These are phyloP conservation scores for Geum urbanum DNA, from an alignment of 306 rosid genomes.

Conservation along the genomic window DNA sequence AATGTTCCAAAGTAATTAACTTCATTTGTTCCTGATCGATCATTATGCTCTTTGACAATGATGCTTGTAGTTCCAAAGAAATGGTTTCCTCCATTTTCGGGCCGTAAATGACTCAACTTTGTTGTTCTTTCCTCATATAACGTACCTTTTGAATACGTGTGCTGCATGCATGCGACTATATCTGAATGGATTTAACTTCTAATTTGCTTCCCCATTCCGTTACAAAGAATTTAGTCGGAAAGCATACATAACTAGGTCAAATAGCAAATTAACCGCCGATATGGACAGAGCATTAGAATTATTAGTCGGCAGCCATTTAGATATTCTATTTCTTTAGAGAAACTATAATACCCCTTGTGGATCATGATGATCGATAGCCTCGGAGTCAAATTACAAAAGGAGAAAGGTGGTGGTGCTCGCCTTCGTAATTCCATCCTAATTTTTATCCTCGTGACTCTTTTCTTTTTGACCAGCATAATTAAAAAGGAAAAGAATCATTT, in stretches of 20 bases:
- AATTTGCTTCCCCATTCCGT: background rate
- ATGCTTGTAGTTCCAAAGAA: background rate
- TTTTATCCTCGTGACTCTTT: background rate
- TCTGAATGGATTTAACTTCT: background rate
- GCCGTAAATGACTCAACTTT: slow-evolving; percentile 3
- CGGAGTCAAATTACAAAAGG: background rate
- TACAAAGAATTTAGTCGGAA: background rate
- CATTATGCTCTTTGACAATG: too few species aligned
- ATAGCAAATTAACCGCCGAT: background rate
- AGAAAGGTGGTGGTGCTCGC: background rate
- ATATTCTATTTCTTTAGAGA: background rate
- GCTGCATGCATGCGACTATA: background rate
- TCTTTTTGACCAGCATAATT: background rate
- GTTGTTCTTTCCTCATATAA: background rate
- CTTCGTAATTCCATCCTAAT: background rate
- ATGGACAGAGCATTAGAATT: background rate
- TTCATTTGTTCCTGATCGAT: background rate
- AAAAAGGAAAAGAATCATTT: background rate
- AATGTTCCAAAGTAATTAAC: slow-evolving; percentile 13
- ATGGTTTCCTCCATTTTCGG: background rate
- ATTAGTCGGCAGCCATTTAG: background rate
- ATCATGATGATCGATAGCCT: background rate
- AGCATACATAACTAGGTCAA: background rate
- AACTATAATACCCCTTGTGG: background rate
- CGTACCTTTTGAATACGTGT: background rate